phyloP scores from a whole-genome alignment of 2,329 filamentous ascomycete species.

The Stagonosporopsis chrysanthemi region DNA sequence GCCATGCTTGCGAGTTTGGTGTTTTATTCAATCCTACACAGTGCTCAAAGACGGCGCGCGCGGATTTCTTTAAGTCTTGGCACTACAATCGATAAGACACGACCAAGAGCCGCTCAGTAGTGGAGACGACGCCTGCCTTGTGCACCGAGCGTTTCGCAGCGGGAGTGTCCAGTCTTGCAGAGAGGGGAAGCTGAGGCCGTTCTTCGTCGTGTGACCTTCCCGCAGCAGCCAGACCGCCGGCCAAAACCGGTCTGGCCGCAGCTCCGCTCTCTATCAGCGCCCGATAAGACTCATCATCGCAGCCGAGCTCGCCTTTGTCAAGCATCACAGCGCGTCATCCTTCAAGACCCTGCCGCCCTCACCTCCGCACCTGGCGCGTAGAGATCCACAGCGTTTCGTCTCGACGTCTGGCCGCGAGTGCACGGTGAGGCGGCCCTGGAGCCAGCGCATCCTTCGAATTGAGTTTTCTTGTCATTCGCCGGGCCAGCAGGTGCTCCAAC shows the following conservation, averaged over 20 bases:
- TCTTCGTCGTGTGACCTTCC: conserved; percentile 37
- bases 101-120: background rate
- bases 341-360: conserved; percentile 26
- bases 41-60: conserved; percentile 12
- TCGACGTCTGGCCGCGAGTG: conserved; percentile 24
- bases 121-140: conserved; percentile 17
- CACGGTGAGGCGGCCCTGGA: conserved; percentile 37
- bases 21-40: background rate
- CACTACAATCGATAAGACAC: conserved; percentile 17
- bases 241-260: conserved; percentile 24
- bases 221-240: conserved; percentile 21
- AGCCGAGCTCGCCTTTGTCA: conserved; percentile 34
- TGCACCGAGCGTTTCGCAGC: conserved; percentile 4
- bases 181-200: conserved; percentile 8
- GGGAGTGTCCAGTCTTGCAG: conserved; percentile 2
- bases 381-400: conserved; percentile 33
- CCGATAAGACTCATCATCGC: conserved; percentile 29
- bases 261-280: conserved; percentile 34
- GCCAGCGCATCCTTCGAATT: conserved; percentile 45
- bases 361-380: conserved; percentile 30
- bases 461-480: conserved; percentile 37
- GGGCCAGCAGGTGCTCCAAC: conserved; percentile 45
- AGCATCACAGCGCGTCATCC: conserved; percentile 41
- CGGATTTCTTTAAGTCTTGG: conserved; percentile 33
- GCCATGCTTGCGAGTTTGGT: conserved; percentile 56